These are phyloP conservation scores for Fragaria ananassa DNA, from an alignment of 306 rosid species.

Conservation along the genomic window DNA sequence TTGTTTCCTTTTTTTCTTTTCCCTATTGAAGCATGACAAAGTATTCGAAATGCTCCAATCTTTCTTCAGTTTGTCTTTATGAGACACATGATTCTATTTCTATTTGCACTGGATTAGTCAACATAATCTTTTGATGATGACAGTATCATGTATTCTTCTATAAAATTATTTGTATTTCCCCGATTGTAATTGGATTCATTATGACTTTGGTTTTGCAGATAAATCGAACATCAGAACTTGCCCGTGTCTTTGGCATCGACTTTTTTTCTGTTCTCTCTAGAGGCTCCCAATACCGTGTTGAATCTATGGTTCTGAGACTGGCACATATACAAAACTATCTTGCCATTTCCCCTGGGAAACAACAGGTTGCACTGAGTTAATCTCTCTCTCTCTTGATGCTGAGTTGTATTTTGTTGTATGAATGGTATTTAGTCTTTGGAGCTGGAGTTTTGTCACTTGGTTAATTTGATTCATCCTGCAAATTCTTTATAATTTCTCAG, in stretches of 20 bases:
- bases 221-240: constrained; percentile 93
- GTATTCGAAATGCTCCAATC: background rate
- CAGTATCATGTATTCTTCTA: background rate
- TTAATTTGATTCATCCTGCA: background rate
- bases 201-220: constrained; percentile 54
- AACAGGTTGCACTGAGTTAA: constrained; percentile 54
- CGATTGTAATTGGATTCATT: constrained; percentile 13
- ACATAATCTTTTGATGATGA: background rate
- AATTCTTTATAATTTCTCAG: background rate
- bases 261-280: constrained; percentile 96
- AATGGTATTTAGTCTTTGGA: background rate
- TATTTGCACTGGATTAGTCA: background rate
- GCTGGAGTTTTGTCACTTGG: background rate
- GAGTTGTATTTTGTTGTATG: background rate
- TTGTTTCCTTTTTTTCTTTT: background rate
- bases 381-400: background rate
- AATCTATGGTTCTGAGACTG: constrained; percentile 90
- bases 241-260: constrained; percentile 96
- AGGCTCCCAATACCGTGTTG: constrained; percentile 95
- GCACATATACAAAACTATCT: constrained; percentile 88
- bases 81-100: background rate
- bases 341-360: constrained; percentile 83
- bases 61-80: background rate
- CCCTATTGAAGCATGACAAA: background rate
- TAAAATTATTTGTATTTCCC: background rate